Evolutionary conservation across 768 basidiomycete genomes (phyloP).

Genomic region (Tulasnella sp.): DNA sequence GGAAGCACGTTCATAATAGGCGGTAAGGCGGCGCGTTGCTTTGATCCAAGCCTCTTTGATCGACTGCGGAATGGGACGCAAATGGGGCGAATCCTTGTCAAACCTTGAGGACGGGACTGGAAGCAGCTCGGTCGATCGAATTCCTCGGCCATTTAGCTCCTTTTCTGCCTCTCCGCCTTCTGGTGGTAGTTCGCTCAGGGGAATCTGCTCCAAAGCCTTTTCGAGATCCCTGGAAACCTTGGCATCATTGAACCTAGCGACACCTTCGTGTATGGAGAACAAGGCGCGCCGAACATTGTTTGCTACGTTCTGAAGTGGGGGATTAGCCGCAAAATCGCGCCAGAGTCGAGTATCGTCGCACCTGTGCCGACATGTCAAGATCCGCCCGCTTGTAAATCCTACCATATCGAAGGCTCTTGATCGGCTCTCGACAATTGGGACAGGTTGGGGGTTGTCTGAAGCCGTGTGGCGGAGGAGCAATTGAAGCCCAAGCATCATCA

Average conservation of each 20-base stretch:
- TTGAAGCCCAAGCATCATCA: conserved; percentile 45
- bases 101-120: not conserved
- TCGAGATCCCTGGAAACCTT: not conserved
- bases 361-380: conserved; percentile 58
- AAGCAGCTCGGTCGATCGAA: not conserved
- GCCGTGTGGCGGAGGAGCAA: conserved; percentile 43
- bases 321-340: not conserved
- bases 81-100: not conserved
- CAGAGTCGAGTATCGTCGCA: not conserved
- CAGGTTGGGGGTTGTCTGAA: conserved; percentile 52
- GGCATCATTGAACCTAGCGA: not conserved
- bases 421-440: conserved; percentile 57
- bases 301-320: conserved; percentile 47
- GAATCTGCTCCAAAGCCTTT: not conserved
- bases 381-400: conserved; percentile 59
- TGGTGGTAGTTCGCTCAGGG: not conserved
- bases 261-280: not conserved
- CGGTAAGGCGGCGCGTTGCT: conserved; percentile 40
- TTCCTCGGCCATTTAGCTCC: not conserved
- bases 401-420: conserved; percentile 59
- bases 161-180: not conserved
- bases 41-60: conserved; percentile 42
- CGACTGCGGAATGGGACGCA: conserved; percentile 32
- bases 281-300: conserved; percentile 46
- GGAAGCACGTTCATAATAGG: conserved; percentile 43